A percentile compares a stretch with the other conserved stretches of the same genome.
These are phyloP conservation scores for Huntiella savannae DNA, from an alignment of 2,329 filamentous ascomycete genomes.

Conservation along the genomic window DNA sequence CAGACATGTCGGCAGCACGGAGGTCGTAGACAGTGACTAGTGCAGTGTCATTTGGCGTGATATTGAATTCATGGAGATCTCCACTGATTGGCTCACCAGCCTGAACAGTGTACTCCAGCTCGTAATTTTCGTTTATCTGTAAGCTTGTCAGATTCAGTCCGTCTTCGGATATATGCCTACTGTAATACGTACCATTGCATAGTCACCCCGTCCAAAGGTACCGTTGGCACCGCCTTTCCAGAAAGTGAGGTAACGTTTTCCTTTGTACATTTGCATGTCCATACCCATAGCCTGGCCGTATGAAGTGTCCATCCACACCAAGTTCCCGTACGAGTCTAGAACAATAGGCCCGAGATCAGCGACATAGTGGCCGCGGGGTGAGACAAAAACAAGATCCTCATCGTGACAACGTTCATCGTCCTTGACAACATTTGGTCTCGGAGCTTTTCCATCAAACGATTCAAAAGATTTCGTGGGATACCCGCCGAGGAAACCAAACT, in stretches of 20 bases:
- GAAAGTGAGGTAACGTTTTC: slow-evolving; percentile 13
- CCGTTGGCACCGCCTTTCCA: slow-evolving; percentile 25
- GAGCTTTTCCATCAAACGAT: slow-evolving; percentile 13
- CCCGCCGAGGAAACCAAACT: slow-evolving; percentile 4
- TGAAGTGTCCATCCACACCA: slow-evolving; percentile 25
- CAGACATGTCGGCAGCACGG: slow-evolving; percentile 14
- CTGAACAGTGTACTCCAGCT: slow-evolving; percentile 15
- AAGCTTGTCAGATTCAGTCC: background rate
- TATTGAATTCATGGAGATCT: slow-evolving; percentile 22
- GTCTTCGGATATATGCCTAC: background rate
- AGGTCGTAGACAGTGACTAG: slow-evolving; percentile 22
- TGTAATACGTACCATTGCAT: slow-evolving; percentile 23
- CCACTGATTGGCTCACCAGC: slow-evolving; percentile 14
- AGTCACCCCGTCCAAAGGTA: slow-evolving; percentile 26
- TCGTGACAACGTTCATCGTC: slow-evolving; percentile 19
- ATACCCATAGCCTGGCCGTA: slow-evolving; percentile 17
- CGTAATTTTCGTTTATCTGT: slow-evolving; percentile 18
- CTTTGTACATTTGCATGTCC: slow-evolving; percentile 13
- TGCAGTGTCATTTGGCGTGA: slow-evolving; percentile 22
- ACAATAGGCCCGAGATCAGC: slow-evolving; percentile 23
- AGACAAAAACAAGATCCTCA: slow-evolving; percentile 21
- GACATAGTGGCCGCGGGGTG: slow-evolving; percentile 20
- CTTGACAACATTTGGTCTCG: slow-evolving; percentile 18
- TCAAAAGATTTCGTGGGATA: slow-evolving; percentile 7
- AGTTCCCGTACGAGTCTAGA: slow-evolving; percentile 23